Evolutionary conservation across 2,329 filamentous ascomycete genomes (phyloP).

Genomic region (Aspergillus neotritici): DNA sequence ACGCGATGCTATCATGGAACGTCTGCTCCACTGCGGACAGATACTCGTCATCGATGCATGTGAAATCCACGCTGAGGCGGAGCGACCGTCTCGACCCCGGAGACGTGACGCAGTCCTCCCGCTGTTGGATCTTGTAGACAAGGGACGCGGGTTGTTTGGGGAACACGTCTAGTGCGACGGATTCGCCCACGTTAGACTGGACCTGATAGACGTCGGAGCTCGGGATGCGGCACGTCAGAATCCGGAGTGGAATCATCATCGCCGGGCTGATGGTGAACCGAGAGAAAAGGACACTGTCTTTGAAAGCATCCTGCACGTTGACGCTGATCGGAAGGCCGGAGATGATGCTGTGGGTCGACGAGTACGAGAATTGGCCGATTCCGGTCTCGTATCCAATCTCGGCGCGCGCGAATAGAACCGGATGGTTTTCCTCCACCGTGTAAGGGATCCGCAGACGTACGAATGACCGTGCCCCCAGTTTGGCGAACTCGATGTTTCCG

Average conservation of each 20-base stretch:
- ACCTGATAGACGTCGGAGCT: conserved; percentile 61
- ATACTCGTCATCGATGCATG: conserved; percentile 70
- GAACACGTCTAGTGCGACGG: conserved; percentile 58
- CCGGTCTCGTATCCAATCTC: conserved; percentile 69
- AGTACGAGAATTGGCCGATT: conserved; percentile 59
- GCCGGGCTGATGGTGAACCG: conserved; percentile 86
- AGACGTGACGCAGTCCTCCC: conserved; percentile 11
- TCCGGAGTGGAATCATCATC: conserved; percentile 64
- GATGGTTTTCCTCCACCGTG: conserved; percentile 70
- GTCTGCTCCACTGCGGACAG: conserved; percentile 41
- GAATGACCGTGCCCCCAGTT: conserved; percentile 26
- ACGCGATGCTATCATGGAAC: conserved; percentile 45
- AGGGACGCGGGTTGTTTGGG: conserved; percentile 75
- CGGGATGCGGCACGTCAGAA: conserved; percentile 65
- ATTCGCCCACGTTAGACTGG: conserved; percentile 43
- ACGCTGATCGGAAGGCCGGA: conserved; percentile 81
- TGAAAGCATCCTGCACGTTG: conserved; percentile 95
- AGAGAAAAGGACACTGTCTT: conserved; percentile 73
- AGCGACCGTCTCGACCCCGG: conserved; percentile 29
- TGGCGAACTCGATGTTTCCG: conserved; percentile 43
- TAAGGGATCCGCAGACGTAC: conserved; percentile 64
- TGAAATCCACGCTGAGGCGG: conserved; percentile 67
- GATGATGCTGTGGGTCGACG: conserved; percentile 57
- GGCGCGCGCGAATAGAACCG: conserved; percentile 65
- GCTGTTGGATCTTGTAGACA: conserved; percentile 64